These are phyloP conservation scores for Diddensiella santjacobensis DNA, from an alignment of 805 yeast species.

Conservation along the genomic window DNA sequence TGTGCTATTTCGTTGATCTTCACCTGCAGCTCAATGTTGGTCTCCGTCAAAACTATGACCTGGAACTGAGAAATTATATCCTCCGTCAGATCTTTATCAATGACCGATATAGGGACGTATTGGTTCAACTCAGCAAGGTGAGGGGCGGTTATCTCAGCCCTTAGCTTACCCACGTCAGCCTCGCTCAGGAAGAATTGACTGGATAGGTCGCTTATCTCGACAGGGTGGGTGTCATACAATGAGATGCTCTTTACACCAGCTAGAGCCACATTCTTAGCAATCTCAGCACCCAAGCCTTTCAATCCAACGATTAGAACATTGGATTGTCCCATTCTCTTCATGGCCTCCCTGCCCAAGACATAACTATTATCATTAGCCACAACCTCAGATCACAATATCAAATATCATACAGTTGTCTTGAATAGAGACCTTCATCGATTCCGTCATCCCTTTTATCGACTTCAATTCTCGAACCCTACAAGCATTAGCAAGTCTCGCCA, in stretches of 20 bases:
- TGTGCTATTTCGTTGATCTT: slow-evolving; percentile 75
- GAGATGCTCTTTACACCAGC: slow-evolving; percentile 95
- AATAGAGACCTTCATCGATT: slow-evolving; percentile 92
- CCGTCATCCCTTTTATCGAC: slow-evolving; percentile 33
- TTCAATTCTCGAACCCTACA: slow-evolving; percentile 31
- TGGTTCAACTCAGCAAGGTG: slow-evolving; percentile 78
- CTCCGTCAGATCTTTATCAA: slow-evolving; percentile 50
- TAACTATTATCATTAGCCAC: slow-evolving; percentile 36
- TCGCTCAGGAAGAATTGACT: slow-evolving; percentile 81
- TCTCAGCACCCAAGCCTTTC: slow-evolving; percentile 90
- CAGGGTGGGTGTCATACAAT: slow-evolving; percentile 74
- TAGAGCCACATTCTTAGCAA: slow-evolving; percentile 91
- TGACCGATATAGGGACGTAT: slow-evolving; percentile 80
- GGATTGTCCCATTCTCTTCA: slow-evolving; percentile 93
- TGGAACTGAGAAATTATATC: slow-evolving; percentile 56
- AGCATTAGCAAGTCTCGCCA: no score
- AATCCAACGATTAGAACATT: slow-evolving; percentile 89
- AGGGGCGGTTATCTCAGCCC: slow-evolving; percentile 68
- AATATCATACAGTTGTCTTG: slow-evolving; percentile 67
- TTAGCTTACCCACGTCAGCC: slow-evolving; percentile 68
- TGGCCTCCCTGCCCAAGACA: slow-evolving; percentile 96
- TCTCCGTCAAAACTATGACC: slow-evolving; percentile 80
- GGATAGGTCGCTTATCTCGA: slow-evolving; percentile 68
- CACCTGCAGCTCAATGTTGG: slow-evolving; percentile 68
- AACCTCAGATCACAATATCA: not conserved